Conservation (phyloP, 768 basidiomycete species). For the button mushroom (Agaricus bisporus) region DNA sequence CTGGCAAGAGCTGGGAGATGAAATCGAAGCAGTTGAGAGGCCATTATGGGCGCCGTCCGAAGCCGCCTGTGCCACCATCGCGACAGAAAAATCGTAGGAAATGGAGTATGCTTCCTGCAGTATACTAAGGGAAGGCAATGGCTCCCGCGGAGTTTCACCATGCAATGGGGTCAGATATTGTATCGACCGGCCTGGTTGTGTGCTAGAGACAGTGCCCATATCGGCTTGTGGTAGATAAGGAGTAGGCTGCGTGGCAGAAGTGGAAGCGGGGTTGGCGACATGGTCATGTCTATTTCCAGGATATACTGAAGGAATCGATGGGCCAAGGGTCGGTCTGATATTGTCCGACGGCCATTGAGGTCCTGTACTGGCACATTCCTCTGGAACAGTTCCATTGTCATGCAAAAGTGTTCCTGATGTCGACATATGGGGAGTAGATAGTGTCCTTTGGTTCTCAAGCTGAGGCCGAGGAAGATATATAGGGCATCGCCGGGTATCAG, state of each 20-base stretch:
- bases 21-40: background rate
- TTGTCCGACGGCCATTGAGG: background rate
- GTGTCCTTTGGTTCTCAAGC: background rate
- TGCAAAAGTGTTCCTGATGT: background rate
- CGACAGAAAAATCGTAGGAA: conserved; percentile 12
- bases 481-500: background rate
- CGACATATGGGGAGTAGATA: background rate
- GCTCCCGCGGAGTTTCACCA: background rate
- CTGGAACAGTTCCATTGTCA: too few relatives aligned
- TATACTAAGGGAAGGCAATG: conserved; percentile 10
- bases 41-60: background rate
- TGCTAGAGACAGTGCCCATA: background rate
- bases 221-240: background rate
- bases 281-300: background rate
- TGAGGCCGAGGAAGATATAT: background rate
- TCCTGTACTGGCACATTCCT: background rate
- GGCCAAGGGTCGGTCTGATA: background rate
- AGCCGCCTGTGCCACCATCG: conserved; percentile 4
- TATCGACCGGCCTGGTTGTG: background rate
- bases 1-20: background rate
- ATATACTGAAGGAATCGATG: conserved; percentile 1
- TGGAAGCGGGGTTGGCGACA: background rate
- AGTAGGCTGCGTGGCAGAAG: background rate
- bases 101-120: conserved; percentile 9
- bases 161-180: conserved; percentile 1